phyloP scores from a whole-genome alignment of 148 eudicot species.

The Polygonum maritimum region DNA sequence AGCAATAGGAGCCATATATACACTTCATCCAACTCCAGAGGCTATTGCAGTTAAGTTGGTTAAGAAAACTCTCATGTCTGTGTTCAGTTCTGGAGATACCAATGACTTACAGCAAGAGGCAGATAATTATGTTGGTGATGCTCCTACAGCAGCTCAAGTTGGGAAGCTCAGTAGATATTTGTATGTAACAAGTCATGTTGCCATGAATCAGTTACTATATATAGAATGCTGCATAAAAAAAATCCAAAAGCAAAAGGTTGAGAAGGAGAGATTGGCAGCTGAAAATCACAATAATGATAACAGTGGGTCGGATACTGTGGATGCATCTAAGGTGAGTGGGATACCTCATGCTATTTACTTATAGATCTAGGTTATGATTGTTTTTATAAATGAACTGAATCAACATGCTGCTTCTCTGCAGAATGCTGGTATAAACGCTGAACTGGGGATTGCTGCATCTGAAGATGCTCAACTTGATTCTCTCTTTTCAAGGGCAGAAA shows the following conservation, averaged over 20 bases:
- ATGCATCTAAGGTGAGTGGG: conserved; percentile 46
- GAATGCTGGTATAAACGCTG: conserved; percentile 84
- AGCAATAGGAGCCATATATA: conserved; percentile 78
- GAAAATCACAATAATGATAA: conserved; percentile 27
- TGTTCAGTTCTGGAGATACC: conserved; percentile 35
- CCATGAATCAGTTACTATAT: conserved; percentile 88
- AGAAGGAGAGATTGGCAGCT: conserved; percentile 52
- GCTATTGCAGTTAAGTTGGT: conserved; percentile 61
- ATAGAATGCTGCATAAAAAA: conserved; percentile 79
- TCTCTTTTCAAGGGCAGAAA: conserved; percentile 73
- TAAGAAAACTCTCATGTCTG: conserved; percentile 47
- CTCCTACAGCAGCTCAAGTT: conserved; percentile 53
- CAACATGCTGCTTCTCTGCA: conserved; percentile 24
- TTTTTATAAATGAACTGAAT: neutral
- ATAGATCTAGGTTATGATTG: neutral
- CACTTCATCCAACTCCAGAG: conserved; percentile 88
- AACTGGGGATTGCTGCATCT: conserved; percentile 90
- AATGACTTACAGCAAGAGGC: conserved; percentile 32
- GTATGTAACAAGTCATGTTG: conserved; percentile 73
- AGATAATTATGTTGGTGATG: conserved; percentile 25
- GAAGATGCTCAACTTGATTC: conserved; percentile 88
- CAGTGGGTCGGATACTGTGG: conserved; percentile 21
- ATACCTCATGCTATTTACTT: conserved; percentile 5
- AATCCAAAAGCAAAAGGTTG: conserved; percentile 70
- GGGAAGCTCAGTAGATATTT: conserved; percentile 71